A percentile compares a stretch with the other conserved stretches of the same genome.
Conservation (phyloP, 106 monocot species). For the Phalaenopsis aphrodite region DNA sequence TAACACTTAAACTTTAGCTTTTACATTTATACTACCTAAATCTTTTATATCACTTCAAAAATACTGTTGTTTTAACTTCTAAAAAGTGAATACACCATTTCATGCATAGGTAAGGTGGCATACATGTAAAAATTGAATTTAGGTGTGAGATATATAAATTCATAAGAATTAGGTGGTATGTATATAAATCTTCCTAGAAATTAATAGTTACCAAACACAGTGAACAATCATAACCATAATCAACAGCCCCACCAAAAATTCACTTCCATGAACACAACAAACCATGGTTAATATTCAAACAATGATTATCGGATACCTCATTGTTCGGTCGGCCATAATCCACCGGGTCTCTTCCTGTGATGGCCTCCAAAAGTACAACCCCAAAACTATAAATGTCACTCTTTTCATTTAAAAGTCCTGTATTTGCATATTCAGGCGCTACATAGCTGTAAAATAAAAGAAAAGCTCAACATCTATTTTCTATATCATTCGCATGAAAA, state of each 20-base stretch:
- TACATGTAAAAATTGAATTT: no score
- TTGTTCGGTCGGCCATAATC: conserved; percentile 75
- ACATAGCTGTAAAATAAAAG: conserved; percentile 63
- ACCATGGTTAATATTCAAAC: background rate
- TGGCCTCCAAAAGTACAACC: conserved; percentile 79
- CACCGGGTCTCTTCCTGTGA: conserved; percentile 94
- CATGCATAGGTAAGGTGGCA: no score
- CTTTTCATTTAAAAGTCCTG: conserved; percentile 88
- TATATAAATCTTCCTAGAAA: no score
- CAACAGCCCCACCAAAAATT: background rate
- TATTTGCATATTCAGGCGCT: conserved; percentile 97
- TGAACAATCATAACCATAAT: background rate
- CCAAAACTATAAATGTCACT: conserved; percentile 98
- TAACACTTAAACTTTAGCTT: no score
- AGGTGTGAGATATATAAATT: no score
- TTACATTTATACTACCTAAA: no score
- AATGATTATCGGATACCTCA: conserved; percentile 43
- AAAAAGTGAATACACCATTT: no score
- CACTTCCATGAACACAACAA: background rate
- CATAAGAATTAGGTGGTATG: no score
- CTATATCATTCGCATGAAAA: background rate
- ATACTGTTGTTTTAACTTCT: no score
- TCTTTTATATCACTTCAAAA: no score
- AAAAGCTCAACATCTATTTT: background rate
- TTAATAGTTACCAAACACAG: no score